phyloP scores from a whole-genome alignment of 345 rosid species.

The Acer saccharum region DNA sequence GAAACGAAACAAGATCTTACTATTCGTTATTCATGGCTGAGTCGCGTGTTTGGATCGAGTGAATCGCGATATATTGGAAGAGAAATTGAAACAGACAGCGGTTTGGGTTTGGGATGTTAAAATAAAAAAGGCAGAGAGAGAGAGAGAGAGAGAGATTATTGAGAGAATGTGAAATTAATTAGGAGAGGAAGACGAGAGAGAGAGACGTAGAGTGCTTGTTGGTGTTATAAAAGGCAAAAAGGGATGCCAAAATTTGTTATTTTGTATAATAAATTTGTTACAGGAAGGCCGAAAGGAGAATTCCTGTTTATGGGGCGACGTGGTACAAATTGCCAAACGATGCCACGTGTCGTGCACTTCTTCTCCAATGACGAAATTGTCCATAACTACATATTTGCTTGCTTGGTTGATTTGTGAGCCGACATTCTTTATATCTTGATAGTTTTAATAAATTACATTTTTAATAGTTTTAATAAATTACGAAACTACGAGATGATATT shows the following conservation, averaged over 20 bases:
- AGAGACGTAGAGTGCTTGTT: not conserved
- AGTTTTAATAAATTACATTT: not conserved
- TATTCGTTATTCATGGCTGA: constrained; percentile 91
- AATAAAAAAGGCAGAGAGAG: constrained; percentile 19
- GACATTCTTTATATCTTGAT: no score
- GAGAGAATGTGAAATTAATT: constrained; percentile 14
- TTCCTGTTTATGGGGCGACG: constrained; percentile 24
- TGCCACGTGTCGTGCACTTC: constrained; percentile 31
- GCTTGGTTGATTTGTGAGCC: no score
- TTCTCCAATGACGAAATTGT: constrained; percentile 13
- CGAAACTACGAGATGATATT: no score
- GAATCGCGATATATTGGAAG: constrained; percentile 20
- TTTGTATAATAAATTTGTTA: not conserved
- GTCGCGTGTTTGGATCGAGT: constrained; percentile 12
- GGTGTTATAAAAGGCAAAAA: constrained; percentile 3
- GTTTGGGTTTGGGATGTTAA: constrained; percentile 20
- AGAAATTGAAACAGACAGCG: constrained; percentile 8
- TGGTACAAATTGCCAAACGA: not conserved
- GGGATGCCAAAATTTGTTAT: constrained; percentile 5
- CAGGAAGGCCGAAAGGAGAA: not conserved
- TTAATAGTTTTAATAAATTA: no score
- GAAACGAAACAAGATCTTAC: constrained; percentile 40
- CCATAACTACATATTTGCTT: not conserved
- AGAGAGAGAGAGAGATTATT: not conserved
- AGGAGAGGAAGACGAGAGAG: not conserved